Base-by-base conservation (phyloP, 78 protist species). In the Tieghemostelium lacteum region DNA sequence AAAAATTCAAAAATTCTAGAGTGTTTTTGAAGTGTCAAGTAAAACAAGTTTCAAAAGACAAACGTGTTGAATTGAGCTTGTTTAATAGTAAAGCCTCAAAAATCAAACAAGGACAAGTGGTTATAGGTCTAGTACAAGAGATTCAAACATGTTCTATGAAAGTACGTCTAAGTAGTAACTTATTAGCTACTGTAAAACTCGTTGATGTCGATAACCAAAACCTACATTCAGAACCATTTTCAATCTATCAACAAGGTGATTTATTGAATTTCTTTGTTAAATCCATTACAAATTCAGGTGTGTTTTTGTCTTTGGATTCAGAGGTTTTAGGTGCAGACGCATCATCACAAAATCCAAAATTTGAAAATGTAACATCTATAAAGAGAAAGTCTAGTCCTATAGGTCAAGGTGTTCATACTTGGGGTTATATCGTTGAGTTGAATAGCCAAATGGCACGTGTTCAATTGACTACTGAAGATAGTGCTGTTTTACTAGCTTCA, bases 351-450 rank as follows among this genome's bases (percentile, higher is more conserved):
- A 71, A 71, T 71, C 77, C 77, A 71, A 45, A 71, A 50, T 71
- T 36, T 33, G 52, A 45, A 52, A 54, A 29, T 16, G 42, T 36
- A 24, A 1, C 45, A 24, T 2, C 8, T 2, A 52, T 31, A 71
- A 28, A 52, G 19, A 26, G 29, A 31, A 42, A 36, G 19, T 3
- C 17, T 0, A 20, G 3, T 50, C 57, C 19, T 19, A 24, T 52
- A n/a, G 31, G 8, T 22, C 22, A 26, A 36, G 63, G 60, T 45
- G 16, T 39, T 16, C 42, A 26, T 5, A 52, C 31, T 22, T 71
- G 63, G 60, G 77, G 77, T 71, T 71, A 19, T 12, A 42, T 71
- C 20, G 31, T 50, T 17, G 77, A 71, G 52, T 29, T n/a, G 1
- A 50, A 28, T 22, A 8, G 50, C 14, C 77, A 71, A 71, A 50